A percentile compares a stretch with the other conserved stretches of the same genome.
These are phyloP conservation scores for Styphnolobium japonicum DNA, from an alignment of 306 rosid species.

Conservation along the genomic window DNA sequence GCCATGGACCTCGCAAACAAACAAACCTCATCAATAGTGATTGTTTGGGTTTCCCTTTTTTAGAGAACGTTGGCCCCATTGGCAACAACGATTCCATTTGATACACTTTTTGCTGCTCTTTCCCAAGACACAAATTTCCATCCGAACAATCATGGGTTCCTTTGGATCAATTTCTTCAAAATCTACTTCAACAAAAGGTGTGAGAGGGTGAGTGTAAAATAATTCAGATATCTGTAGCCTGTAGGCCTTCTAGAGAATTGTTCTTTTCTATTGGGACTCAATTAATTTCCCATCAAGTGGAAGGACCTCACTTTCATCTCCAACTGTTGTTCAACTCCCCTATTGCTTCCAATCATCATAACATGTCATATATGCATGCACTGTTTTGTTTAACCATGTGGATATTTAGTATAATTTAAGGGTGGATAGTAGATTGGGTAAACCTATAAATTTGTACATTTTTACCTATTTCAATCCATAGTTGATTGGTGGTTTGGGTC, in stretches of 20 bases:
- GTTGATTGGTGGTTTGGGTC: too few relatives aligned
- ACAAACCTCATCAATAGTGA: constrained; percentile 29
- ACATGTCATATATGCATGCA: too few relatives aligned
- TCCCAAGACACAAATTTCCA: too few relatives aligned
- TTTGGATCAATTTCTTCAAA: too few relatives aligned
- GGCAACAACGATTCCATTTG: too few relatives aligned
- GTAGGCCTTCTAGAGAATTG: constrained; percentile 17
- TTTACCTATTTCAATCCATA: too few relatives aligned
- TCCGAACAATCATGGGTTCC: too few relatives aligned
- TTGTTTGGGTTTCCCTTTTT: constrained; percentile 33
- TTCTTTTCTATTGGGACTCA: constrained; percentile 44
- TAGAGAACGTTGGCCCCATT: constrained; percentile 32
- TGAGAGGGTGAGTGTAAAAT: constrained; percentile 11
- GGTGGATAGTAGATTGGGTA: too few relatives aligned
- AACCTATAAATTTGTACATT: too few relatives aligned
- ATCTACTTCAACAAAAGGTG: background rate
- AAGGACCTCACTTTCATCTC: background rate
- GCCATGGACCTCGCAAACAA: constrained; percentile 28
- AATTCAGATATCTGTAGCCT: constrained; percentile 31
- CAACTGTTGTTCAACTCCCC: constrained; percentile 19
- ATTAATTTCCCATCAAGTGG: background rate
- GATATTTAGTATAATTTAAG: too few relatives aligned
- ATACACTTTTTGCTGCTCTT: too few relatives aligned
- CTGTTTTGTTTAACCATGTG: too few relatives aligned
- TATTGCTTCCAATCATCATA: constrained; percentile 33